Conservation (phyloP, 1,284 basidiomycete genomes). For the Bjerkandera adusta region DNA sequence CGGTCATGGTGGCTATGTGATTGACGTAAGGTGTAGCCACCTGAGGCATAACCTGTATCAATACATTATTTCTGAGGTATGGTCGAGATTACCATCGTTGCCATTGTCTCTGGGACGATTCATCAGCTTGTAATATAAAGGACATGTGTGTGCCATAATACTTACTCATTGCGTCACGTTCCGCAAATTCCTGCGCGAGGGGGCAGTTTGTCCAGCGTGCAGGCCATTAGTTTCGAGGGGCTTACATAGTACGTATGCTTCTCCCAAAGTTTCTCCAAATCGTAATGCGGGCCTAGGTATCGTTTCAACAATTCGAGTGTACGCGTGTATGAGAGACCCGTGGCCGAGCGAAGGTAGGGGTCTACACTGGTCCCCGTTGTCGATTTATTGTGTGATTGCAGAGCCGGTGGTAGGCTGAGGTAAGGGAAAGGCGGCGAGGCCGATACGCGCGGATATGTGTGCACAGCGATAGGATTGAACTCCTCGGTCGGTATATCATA, state of each 20-base stretch:
- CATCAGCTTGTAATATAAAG: background rate
- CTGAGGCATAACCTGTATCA: too few relatives aligned
- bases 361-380: conserved; percentile 27
- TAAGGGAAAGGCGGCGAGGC: conserved; percentile 39
- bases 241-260: conserved; percentile 41
- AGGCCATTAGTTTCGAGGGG: background rate
- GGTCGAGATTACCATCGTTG: conserved; percentile 36
- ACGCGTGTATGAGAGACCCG: conserved; percentile 40
- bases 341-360: conserved; percentile 38
- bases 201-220: too few relatives aligned
- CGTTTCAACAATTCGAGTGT: conserved; percentile 37
- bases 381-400: conserved; percentile 19
- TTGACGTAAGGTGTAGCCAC: conserved; percentile 48
- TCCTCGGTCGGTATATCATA: conserved; percentile 28
- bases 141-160: background rate
- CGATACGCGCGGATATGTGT: conserved; percentile 38
- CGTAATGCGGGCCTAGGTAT: conserved; percentile 41
- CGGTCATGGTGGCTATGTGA: conserved; percentile 46
- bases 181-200: conserved; percentile 37
- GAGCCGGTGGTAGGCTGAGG: conserved; percentile 32
- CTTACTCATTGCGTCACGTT: conserved; percentile 39
- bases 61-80: background rate
- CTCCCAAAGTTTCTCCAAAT: conserved; percentile 44
- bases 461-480: conserved; percentile 31
- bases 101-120: conserved; percentile 38